These are phyloP conservation scores for Tricharina praecox DNA, from an alignment of 495 filamentous ascomycete genomes.

Conservation along the genomic window DNA sequence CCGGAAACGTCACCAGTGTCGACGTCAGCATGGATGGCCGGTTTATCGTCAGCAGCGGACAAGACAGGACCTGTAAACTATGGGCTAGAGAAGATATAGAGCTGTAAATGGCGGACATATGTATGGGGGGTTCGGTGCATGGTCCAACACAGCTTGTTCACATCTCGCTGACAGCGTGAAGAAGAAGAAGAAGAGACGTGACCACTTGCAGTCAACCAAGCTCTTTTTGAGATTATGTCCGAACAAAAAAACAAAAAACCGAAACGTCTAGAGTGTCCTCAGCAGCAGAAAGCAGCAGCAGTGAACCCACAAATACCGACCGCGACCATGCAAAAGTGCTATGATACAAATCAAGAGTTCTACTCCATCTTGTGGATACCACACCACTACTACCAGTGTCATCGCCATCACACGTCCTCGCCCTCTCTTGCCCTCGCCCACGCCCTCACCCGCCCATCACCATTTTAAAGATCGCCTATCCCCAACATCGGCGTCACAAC, in stretches of 20 bases:
- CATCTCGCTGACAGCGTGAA: no score
- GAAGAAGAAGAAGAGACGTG: no score
- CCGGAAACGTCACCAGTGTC: constrained; percentile 73
- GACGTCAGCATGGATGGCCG: constrained; percentile 70
- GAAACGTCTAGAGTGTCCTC: no score
- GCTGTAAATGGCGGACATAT: constrained; percentile 8
- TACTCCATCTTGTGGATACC: background rate
- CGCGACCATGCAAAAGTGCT: background rate
- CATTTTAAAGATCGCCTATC: background rate
- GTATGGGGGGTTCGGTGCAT: background rate
- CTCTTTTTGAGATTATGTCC: no score
- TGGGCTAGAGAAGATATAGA: constrained; percentile 76
- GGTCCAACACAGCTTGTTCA: background rate
- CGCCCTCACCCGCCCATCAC: no score
- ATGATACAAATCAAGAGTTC: background rate
- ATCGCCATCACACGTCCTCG: background rate
- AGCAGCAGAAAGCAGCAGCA: no score
- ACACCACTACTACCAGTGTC: no score
- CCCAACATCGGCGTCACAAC: background rate
- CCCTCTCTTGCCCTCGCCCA: background rate
- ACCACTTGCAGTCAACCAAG: no score
- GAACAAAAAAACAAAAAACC: no score
- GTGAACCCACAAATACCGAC: background rate
- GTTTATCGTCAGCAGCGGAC: constrained; percentile 86
- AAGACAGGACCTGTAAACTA: constrained; percentile 88